Evolutionary conservation across 2,329 filamentous ascomycete species (phyloP), one percentile per base, ranked within the genome.

Genomic region (Aspergillus fumigatiaffinis): DNA sequence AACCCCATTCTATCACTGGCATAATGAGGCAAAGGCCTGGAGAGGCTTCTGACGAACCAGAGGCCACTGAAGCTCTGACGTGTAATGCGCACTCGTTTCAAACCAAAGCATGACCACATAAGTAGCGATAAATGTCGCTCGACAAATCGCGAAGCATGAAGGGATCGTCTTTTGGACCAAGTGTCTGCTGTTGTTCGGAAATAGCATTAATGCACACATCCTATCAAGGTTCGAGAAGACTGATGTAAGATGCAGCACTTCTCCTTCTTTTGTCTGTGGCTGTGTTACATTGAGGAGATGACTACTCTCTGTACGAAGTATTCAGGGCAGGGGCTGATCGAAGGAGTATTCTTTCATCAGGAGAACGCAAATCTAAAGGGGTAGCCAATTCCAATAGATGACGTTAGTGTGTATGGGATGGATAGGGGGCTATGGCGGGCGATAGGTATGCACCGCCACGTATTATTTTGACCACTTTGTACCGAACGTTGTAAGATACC

Each of bases 381-480:
- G 23, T 14, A 26, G 21, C 21, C 21, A n/a, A 47, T 26, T 26
- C 12, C 14, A 47, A 20, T 47, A 35, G 44, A 47, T 23, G 44
- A n/a, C 44, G 44, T 47, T 47, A 23, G 21, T 46, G 9, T 46
- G 41, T 9, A 44, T 21, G 7, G 41, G 10, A 44, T 44, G 8
- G 41, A 44, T 44, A 47, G 44, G 44, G 42, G 44, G 21, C 23
- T 47, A 47, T 47, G 44, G 23, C 14, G 4, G n/a, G n/a, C n/a
- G 44, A 47, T 1, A 2, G 21, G 14, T 26, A 12, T 60, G 58
- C 58, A 60, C 58, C 58, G 58, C 58, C 55, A 60, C 53, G 41
- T 58, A 53, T 56, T 29, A 3, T 12, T 55, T 53, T 51, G 17
- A 35, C 49, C 14, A 52, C 25, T 25, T 50, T 28, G 17, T 51